Evolutionary conservation across 2,329 filamentous ascomycete species (phyloP).

Genomic region (Sphaerulina musiva): DNA sequence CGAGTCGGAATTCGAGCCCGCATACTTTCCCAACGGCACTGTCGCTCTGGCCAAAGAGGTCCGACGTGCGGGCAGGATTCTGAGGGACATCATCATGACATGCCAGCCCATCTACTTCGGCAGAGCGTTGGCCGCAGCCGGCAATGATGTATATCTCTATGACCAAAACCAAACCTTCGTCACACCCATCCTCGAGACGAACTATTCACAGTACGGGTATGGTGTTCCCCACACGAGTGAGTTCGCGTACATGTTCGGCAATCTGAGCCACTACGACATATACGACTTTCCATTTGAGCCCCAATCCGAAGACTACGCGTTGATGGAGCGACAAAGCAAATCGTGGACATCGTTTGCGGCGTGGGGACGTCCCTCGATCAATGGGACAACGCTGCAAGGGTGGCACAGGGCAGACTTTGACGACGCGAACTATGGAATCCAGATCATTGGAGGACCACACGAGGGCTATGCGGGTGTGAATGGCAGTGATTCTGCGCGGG

Average conservation of each 20-base stretch:
- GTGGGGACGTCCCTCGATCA: constrained; percentile 34
- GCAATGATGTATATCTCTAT: constrained; percentile 44
- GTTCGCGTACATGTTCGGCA: constrained; percentile 48
- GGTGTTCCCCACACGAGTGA: constrained; percentile 50
- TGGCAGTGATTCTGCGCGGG: constrained; percentile 28
- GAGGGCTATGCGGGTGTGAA: constrained; percentile 41
- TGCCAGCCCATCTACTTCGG: constrained; percentile 45
- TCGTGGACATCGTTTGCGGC: constrained; percentile 46
- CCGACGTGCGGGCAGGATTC: constrained; percentile 45
- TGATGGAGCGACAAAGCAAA: constrained; percentile 39
- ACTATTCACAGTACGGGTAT: constrained; percentile 35
- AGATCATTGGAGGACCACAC: constrained; percentile 42
- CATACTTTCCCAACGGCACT: constrained; percentile 29
- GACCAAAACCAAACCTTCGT: constrained; percentile 52
- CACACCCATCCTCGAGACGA: constrained; percentile 37
- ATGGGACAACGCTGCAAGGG: constrained; percentile 37
- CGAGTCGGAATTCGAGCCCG: constrained; percentile 39
- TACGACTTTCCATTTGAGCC: constrained; percentile 32
- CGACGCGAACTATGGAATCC: constrained; percentile 31
- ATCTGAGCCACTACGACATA: constrained; percentile 39
- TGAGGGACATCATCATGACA: constrained; percentile 48
- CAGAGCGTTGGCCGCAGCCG: constrained; percentile 35
- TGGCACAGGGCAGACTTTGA: constrained; percentile 38
- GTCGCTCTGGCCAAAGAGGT: constrained; percentile 41
- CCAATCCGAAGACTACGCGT: constrained; percentile 36